Conservation (phyloP, 495 filamentous ascomycete species). For the Aspergillus steynii region DNA sequence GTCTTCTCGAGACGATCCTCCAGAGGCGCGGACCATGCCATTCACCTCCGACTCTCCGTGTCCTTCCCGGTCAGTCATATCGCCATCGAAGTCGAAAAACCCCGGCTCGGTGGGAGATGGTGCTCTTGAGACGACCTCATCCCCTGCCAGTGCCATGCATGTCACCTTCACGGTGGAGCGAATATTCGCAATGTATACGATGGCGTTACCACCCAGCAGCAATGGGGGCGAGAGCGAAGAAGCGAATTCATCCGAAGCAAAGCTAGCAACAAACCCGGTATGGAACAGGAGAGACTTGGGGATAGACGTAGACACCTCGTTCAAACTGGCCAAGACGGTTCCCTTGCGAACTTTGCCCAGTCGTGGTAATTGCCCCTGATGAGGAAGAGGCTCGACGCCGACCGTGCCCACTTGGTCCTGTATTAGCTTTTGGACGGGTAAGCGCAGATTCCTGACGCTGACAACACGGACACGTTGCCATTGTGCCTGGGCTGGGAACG, state of each 20-base stretch:
- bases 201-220: slow-evolving; percentile 63
- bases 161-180: slow-evolving; percentile 73
- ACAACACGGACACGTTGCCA: slow-evolving; percentile 79
- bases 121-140: slow-evolving; percentile 32
- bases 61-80: slow-evolving; percentile 46
- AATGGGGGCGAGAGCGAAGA: slow-evolving; percentile 42
- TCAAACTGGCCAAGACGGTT: slow-evolving; percentile 71
- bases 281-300: slow-evolving; percentile 46
- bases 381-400: slow-evolving; percentile 63
- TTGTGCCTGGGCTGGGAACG: slow-evolving; percentile 36
- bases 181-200: slow-evolving; percentile 85
- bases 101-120: slow-evolving; percentile 48
- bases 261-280: slow-evolving; percentile 49
- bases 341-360: slow-evolving; percentile 70
- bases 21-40: slow-evolving; percentile 27
- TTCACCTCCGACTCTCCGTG: slow-evolving; percentile 22
- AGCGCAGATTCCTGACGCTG: slow-evolving; percentile 82
- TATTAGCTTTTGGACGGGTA: slow-evolving; percentile 74
- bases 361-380: slow-evolving; percentile 24
- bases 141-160: slow-evolving; percentile 46
- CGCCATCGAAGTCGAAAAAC: slow-evolving; percentile 66
- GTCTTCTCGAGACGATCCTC: slow-evolving; percentile 29
- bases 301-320: slow-evolving; percentile 41
- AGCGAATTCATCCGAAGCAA: slow-evolving; percentile 43
- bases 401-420: slow-evolving; percentile 89